These are phyloP conservation scores for Suillus decipiens DNA, from an alignment of 768 basidiomycete genomes.

Conservation along the genomic window DNA sequence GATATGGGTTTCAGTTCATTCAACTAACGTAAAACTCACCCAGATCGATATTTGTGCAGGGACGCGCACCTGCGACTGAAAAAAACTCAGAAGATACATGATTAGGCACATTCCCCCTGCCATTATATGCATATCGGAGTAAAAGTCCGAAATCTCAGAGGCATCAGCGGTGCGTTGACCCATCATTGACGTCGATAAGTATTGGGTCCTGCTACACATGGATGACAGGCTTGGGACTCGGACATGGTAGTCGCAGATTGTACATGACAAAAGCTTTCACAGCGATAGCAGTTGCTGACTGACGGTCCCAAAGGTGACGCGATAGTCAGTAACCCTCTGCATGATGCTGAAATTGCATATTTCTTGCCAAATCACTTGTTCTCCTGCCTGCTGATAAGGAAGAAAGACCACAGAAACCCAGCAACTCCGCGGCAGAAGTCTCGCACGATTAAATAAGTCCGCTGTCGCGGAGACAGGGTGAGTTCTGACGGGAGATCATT, in stretches of 20 bases:
- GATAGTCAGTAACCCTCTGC: background rate
- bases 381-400: background rate
- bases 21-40: constrained; percentile 5
- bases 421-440: constrained; percentile 33
- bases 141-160: background rate
- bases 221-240: background rate
- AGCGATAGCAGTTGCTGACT: background rate
- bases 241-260: background rate
- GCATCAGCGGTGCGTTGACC: background rate
- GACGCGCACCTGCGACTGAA: background rate
- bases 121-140: background rate
- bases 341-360: background rate
- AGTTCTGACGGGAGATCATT: background rate
- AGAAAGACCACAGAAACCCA: background rate
- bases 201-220: background rate
- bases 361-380: background rate
- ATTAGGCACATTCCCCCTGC: background rate
- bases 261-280: background rate
- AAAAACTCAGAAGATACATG: background rate
- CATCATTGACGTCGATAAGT: background rate
- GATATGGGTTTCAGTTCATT: background rate
- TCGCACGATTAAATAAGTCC: constrained; percentile 27
- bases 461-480: constrained; percentile 31
- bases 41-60: background rate
- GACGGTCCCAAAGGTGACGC: background rate